Percentiles rank a stretch among this genome's conserved stretches.
Evolutionary conservation across 2,329 filamentous ascomycete species (phyloP).

Genomic region (Phyllosticta ampelicida): DNA sequence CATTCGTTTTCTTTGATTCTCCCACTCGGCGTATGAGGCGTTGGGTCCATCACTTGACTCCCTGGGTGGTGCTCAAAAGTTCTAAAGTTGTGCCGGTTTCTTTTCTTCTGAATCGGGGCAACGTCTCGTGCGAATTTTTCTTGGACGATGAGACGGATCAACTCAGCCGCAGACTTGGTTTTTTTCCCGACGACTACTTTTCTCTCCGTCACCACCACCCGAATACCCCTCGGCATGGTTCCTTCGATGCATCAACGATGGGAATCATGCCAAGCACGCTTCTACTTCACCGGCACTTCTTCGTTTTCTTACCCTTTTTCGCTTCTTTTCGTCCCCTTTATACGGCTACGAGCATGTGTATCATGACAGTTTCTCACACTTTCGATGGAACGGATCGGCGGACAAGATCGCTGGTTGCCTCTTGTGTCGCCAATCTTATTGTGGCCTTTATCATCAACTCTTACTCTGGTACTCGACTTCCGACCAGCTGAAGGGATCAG

Average conservation of each 20-base stretch:
- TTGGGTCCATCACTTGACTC: conserved; percentile 2
- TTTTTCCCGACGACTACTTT: background rate
- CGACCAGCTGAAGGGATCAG: background rate
- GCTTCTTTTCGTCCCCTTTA: background rate
- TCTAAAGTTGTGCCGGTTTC: background rate
- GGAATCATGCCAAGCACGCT: conserved; percentile 7
- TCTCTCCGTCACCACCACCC: conserved; percentile 2
- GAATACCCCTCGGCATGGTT: conserved; percentile 9
- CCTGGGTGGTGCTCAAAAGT: conserved; percentile 11
- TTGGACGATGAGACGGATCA: background rate
- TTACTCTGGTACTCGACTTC: background rate
- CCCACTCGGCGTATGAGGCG: conserved; percentile 10
- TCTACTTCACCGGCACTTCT: background rate
- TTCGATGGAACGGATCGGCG: background rate
- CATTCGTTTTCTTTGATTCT: conserved; percentile 3
- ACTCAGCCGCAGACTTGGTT: background rate
- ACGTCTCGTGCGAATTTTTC: background rate
- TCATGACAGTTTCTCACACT: background rate
- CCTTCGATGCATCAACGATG: conserved; percentile 4
- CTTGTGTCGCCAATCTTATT: background rate
- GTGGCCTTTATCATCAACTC: background rate
- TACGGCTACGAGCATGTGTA: conserved; percentile 6
- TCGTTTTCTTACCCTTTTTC: conserved; percentile 4
- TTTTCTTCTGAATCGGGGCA: background rate
- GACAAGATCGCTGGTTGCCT: background rate